A percentile compares a stretch with the other conserved stretches of the same genome.
Evolutionary conservation across 2,329 filamentous ascomycete species (phyloP).

Genomic region (Fusarium nygamai): DNA sequence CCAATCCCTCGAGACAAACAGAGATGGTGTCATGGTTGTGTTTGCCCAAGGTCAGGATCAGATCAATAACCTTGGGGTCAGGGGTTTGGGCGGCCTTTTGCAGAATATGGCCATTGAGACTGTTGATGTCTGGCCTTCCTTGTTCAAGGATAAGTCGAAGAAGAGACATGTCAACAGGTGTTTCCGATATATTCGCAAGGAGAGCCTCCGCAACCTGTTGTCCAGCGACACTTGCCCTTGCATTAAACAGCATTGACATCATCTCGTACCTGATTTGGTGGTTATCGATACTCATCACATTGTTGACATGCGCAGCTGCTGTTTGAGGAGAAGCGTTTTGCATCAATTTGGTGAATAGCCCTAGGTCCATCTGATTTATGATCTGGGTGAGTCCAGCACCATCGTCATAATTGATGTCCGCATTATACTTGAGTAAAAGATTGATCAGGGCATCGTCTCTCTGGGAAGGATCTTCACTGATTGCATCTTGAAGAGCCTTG

Average conservation of each 20-base stretch:
- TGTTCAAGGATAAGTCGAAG: slow-evolving; percentile 59
- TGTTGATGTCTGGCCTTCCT: slow-evolving; percentile 64
- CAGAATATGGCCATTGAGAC: slow-evolving; percentile 56
- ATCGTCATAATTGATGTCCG: slow-evolving; percentile 64
- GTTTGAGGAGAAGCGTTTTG: slow-evolving; percentile 58
- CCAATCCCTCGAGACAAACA: slow-evolving; percentile 55
- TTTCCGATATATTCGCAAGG: slow-evolving; percentile 53
- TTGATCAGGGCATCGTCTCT: slow-evolving; percentile 63
- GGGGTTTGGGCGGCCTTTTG: slow-evolving; percentile 53
- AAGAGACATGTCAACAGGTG: slow-evolving; percentile 61
- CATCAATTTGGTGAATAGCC: slow-evolving; percentile 57
- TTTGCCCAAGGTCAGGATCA: slow-evolving; percentile 58
- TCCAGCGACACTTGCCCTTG: slow-evolving; percentile 56
- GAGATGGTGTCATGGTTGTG: slow-evolving; percentile 56
- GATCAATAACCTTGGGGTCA: slow-evolving; percentile 59
- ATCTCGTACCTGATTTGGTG: slow-evolving; percentile 57
- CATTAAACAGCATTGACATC: slow-evolving; percentile 56
- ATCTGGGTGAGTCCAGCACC: slow-evolving; percentile 60
- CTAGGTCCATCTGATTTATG: slow-evolving; percentile 59
- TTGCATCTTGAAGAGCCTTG: slow-evolving; percentile 61
- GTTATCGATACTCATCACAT: slow-evolving; percentile 58
- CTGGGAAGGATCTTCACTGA: slow-evolving; percentile 57
- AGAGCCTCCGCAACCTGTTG: slow-evolving; percentile 57
- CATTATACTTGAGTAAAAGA: slow-evolving; percentile 61
- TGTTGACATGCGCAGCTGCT: slow-evolving; percentile 58